Percentiles rank a stretch among this genome's conserved stretches.
These are phyloP conservation scores for Saccharum spontaneum DNA, from an alignment of 176 grass and related monocot species.

Conservation along the genomic window DNA sequence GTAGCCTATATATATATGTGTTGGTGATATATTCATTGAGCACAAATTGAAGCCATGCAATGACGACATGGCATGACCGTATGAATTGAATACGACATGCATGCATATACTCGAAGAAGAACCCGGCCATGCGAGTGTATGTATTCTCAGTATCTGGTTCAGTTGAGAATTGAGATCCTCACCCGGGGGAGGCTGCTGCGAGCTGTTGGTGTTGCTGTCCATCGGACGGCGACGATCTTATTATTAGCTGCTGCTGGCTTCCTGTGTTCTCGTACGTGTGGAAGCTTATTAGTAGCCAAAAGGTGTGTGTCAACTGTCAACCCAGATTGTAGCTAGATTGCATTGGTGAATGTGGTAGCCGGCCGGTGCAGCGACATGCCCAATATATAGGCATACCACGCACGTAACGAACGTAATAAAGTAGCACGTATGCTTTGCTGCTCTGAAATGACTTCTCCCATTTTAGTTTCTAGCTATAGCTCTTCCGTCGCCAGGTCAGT, in stretches of 20 bases:
- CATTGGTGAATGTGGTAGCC: neutral
- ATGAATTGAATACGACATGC: neutral
- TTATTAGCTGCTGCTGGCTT: neutral
- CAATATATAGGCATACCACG: neutral
- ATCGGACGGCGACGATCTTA: neutral
- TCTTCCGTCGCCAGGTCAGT: neutral
- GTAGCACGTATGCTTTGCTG: neutral
- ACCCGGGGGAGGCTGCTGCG: slow-evolving; percentile 29
- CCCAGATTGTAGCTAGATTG: neutral
- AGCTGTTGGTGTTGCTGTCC: slow-evolving; percentile 30
- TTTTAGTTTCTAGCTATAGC: neutral
- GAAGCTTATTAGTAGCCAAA: neutral
- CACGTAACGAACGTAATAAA: neutral
- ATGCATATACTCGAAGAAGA: neutral
- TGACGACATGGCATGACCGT: neutral
- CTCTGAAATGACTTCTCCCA: neutral
- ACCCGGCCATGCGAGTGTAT: neutral
- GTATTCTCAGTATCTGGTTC: neutral
- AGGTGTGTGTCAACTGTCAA: neutral
- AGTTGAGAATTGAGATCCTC: neutral
- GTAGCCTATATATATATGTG: neutral
- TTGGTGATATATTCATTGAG: neutral
- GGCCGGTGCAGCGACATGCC: neutral
- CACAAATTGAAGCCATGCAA: neutral
- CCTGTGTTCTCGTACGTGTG: neutral